Percentiles rank a stretch among this genome's conserved stretches.
Conservation (phyloP, 2,329 filamentous ascomycete species). For the Bertia moriformis region DNA sequence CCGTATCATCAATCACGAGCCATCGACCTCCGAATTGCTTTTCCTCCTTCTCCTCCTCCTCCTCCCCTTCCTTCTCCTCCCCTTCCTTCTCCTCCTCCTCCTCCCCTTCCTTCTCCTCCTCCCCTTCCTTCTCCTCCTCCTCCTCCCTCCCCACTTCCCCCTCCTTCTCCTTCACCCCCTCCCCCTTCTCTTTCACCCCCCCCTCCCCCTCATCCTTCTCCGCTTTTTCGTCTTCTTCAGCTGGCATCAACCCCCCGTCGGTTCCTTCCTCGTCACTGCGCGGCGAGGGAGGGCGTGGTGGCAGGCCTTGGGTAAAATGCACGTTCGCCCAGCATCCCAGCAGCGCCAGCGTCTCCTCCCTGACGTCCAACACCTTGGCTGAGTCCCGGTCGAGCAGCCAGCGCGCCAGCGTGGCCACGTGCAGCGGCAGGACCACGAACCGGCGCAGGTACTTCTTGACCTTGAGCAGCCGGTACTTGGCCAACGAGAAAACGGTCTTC, state of each 20-base stretch:
- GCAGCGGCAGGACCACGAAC: conserved; percentile 73
- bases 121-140: conserved; percentile 6
- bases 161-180: no score
- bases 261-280: conserved; percentile 7
- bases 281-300: conserved; percentile 14
- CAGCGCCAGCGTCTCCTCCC: conserved; percentile 70
- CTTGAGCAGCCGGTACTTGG: conserved; percentile 92
- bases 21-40: conserved; percentile 38
- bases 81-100: neutral
- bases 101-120: neutral
- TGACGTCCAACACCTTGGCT: conserved; percentile 67
- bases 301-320: conserved; percentile 48
- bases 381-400: conserved; percentile 70
- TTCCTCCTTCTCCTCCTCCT: conserved; percentile 4
- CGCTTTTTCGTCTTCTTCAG: conserved; percentile 4
- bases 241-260: no score
- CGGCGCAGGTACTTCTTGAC: conserved; percentile 82
- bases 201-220: conserved; percentile 7
- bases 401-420: conserved; percentile 60
- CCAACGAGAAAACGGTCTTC: conserved; percentile 84
- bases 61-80: no score
- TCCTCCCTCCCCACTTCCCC: conserved; percentile 9
- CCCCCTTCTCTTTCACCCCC: conserved; percentile 2
- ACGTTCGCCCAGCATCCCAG: conserved; percentile 83
- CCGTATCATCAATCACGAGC: conserved; percentile 76